Evolutionary conservation across 2,329 filamentous ascomycete species (phyloP).

Genomic region (Knoxdaviesia capensis): DNA sequence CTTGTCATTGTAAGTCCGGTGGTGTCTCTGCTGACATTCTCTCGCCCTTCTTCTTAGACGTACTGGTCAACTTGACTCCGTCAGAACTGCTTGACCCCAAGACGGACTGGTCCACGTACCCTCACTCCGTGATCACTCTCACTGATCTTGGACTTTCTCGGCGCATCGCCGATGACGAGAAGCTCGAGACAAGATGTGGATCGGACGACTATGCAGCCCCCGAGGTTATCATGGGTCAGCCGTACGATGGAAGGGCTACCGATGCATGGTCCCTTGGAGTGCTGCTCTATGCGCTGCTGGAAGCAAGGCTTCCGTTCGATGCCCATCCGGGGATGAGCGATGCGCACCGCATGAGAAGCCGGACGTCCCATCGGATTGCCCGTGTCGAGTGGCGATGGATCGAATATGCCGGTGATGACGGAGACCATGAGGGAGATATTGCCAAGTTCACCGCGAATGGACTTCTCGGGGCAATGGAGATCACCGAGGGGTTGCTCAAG

Average conservation of each 20-base stretch:
- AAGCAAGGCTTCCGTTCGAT: constrained; percentile 86
- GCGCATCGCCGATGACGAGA: constrained; percentile 65
- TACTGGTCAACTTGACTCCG: constrained; percentile 68
- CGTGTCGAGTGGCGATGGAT: constrained; percentile 93
- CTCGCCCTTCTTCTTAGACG: constrained; percentile 32
- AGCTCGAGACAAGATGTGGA: constrained; percentile 83
- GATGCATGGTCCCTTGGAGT: constrained; percentile 95
- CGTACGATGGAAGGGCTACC: constrained; percentile 79
- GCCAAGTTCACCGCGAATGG: constrained; percentile 40
- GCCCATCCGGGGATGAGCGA: constrained; percentile 65
- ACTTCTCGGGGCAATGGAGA: constrained; percentile 55
- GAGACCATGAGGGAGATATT: constrained; percentile 57
- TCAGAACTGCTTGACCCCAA: constrained; percentile 41
- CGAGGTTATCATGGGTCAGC: constrained; percentile 85
- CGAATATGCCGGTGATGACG: constrained; percentile 63
- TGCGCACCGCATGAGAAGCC: constrained; percentile 53
- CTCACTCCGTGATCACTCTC: constrained; percentile 67
- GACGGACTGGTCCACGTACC: constrained; percentile 53
- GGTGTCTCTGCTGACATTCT: constrained; percentile 1
- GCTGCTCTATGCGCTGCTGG: constrained; percentile 77
- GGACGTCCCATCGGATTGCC: constrained; percentile 86
- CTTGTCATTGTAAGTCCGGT: too few relatives aligned
- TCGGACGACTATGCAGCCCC: constrained; percentile 95
- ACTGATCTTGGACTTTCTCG: constrained; percentile 84
- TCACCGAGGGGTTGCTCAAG: constrained; percentile 70